Evolutionary conservation across 164 flowering plant genomes (phyloP).

Genomic region (Vitis riparia): DNA sequence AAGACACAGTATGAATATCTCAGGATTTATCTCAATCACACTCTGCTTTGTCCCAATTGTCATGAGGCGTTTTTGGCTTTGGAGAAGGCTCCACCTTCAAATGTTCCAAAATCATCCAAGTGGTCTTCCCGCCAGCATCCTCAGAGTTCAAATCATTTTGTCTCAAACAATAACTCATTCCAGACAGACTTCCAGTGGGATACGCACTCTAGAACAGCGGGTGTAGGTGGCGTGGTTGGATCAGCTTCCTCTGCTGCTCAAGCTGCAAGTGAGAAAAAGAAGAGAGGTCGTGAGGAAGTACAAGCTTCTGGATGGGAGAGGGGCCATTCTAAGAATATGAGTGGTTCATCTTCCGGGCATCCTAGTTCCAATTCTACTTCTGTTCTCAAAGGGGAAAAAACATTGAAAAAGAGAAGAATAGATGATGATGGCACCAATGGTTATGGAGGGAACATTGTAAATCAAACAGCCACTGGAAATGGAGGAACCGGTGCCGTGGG

Average conservation of each 20-base stretch:
- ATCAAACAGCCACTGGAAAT: slow-evolving; percentile 15
- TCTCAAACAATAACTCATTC: slow-evolving; percentile 3
- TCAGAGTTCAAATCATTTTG: slow-evolving; percentile 20
- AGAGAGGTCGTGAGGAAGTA: slow-evolving; percentile 22
- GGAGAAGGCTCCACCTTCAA: slow-evolving; percentile 49
- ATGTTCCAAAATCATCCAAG: slow-evolving; percentile 23
- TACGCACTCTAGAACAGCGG: slow-evolving; percentile 14
- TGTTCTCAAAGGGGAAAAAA: slow-evolving; percentile 16
- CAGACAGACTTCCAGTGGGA: slow-evolving; percentile 21
- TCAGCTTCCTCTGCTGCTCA: slow-evolving; percentile 29
- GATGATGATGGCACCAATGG: slow-evolving; percentile 17
- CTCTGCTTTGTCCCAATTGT: slow-evolving; percentile 60
- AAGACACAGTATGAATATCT: slow-evolving; percentile 61
- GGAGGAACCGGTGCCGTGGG: slow-evolving; percentile 13
- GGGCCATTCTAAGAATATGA: slow-evolving; percentile 1
- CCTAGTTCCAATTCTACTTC: neutral
- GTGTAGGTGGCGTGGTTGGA: slow-evolving; percentile 12
- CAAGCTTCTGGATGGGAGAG: slow-evolving; percentile 10
- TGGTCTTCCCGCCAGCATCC: slow-evolving; percentile 24
- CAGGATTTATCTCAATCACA: slow-evolving; percentile 51
- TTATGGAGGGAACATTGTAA: slow-evolving; percentile 8
- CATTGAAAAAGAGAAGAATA: slow-evolving; percentile 20
- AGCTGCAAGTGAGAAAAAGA: slow-evolving; percentile 32
- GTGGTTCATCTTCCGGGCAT: neutral
- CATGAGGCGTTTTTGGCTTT: slow-evolving; percentile 44